Percentiles rank a stretch among this genome's conserved stretches.
Evolutionary conservation across 441 rosid species (phyloP).

Genomic region (Capsella rubella): DNA sequence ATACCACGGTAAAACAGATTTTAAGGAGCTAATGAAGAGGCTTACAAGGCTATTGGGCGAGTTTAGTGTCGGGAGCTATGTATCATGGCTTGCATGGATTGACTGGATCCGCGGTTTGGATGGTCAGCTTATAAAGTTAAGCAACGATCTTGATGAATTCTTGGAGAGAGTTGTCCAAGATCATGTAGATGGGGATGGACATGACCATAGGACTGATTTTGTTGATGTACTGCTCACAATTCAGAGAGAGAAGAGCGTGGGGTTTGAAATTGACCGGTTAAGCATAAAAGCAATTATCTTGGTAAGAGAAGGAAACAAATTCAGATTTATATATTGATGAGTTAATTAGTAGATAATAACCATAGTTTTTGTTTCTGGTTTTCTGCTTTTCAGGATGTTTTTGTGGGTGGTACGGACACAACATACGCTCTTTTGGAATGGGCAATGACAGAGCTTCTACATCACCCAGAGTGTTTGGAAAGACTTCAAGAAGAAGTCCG

Average conservation of each 20-base stretch:
- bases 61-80: slow-evolving; percentile 43
- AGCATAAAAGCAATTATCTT: slow-evolving; percentile 53
- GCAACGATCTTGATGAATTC: slow-evolving; percentile 47
- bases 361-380: neutral
- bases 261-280: slow-evolving; percentile 43
- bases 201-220: slow-evolving; percentile 14
- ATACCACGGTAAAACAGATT: slow-evolving; percentile 37
- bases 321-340: neutral
- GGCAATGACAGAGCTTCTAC: slow-evolving; percentile 44
- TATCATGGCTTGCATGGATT: slow-evolving; percentile 55
- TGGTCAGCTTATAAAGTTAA: slow-evolving; percentile 20
- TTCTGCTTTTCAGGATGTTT: slow-evolving; percentile 29
- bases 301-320: slow-evolving; percentile 44
- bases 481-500: slow-evolving; percentile 36
- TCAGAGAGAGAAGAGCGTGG: slow-evolving; percentile 42
- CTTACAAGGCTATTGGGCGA: slow-evolving; percentile 37
- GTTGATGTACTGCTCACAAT: slow-evolving; percentile 49
- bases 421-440: slow-evolving; percentile 34
- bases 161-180: slow-evolving; percentile 47
- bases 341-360: neutral
- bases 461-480: slow-evolving; percentile 10
- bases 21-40: slow-evolving; percentile 36
- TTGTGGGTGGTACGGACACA: slow-evolving; percentile 42
- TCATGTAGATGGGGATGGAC: slow-evolving; percentile 12
- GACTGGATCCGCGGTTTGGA: slow-evolving; percentile 43